phyloP scores from a whole-genome alignment of 371 early-diverging fungal genomes.

The Caulochytrium protostelioides region DNA sequence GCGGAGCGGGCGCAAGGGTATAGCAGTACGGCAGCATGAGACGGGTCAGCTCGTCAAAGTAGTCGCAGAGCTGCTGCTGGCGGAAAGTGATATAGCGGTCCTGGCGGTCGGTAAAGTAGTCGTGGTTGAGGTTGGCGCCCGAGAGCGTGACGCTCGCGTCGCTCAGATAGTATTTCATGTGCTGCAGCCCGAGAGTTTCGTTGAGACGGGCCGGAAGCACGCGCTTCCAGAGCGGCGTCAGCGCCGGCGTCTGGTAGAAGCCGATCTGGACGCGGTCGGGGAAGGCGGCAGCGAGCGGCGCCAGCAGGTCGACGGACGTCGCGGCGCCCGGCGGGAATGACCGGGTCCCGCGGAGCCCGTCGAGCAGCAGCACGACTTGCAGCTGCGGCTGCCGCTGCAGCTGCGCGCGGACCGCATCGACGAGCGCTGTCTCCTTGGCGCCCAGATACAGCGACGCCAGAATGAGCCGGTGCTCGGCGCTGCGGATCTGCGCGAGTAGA shows the following conservation, averaged over 20 bases:
- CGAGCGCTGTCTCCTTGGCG: constrained; percentile 50
- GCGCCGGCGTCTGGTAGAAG: constrained; percentile 13
- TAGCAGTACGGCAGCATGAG: constrained; percentile 46
- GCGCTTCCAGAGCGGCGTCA: constrained; percentile 25
- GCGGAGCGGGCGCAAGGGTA: constrained; percentile 15
- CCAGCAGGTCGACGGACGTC: constrained; percentile 44
- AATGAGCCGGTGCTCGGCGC: constrained; percentile 46
- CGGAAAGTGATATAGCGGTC: constrained; percentile 69
- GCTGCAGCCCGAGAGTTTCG: constrained; percentile 80
- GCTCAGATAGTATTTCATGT: constrained; percentile 75
- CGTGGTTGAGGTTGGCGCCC: constrained; percentile 72
- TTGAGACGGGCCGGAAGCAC: constrained; percentile 65
- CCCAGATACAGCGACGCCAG: constrained; percentile 80
- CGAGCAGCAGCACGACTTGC: constrained; percentile 50
- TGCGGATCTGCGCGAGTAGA: too few relatives aligned
- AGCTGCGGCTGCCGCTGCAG: constrained; percentile 14
- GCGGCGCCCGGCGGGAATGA: constrained; percentile 19
- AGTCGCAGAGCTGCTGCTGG: constrained; percentile 32
- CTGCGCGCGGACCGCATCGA: constrained; percentile 5
- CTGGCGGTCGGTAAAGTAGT: constrained; percentile 85
- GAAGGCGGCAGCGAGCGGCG: constrained; percentile 41
- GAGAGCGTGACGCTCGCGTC: constrained; percentile 59
- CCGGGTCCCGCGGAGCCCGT: constrained; percentile 74
- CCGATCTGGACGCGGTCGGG: constrained; percentile 38
- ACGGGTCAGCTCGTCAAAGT: constrained; percentile 43